These are phyloP conservation scores for Stemphylium beticola DNA, from an alignment of 2,329 filamentous ascomycete genomes.

Conservation along the genomic window DNA sequence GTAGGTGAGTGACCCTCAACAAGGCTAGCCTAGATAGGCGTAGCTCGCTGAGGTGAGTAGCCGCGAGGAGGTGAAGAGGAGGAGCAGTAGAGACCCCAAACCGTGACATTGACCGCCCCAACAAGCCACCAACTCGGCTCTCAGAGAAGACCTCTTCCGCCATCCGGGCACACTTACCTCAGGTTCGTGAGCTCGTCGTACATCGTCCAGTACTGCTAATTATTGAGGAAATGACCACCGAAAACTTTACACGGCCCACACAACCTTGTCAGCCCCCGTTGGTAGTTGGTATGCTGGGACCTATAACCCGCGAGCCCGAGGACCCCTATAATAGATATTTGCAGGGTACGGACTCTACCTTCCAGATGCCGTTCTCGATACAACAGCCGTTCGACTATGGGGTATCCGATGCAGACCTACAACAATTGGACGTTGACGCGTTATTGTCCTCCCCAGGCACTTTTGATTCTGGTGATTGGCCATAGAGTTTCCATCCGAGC, in stretches of 20 bases:
- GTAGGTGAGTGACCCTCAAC: too few relatives aligned
- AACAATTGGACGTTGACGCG: slow-evolving; percentile 11
- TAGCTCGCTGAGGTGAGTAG: too few relatives aligned
- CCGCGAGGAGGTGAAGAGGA: too few relatives aligned
- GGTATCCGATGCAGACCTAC: not conserved
- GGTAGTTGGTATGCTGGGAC: slow-evolving; percentile 12
- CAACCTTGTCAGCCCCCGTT: slow-evolving; percentile 4
- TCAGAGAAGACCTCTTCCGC: slow-evolving; percentile 16
- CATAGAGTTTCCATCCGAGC: not conserved
- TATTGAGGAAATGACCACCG: slow-evolving; percentile 26
- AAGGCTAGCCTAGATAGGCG: too few relatives aligned
- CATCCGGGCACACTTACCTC: slow-evolving; percentile 15
- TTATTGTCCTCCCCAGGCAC: slow-evolving; percentile 22
- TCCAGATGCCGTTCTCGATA: slow-evolving; percentile 20
- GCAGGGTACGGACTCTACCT: slow-evolving; percentile 5
- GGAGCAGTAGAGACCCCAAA: too few relatives aligned
- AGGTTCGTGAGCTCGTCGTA: slow-evolving; percentile 21
- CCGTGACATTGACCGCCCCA: slow-evolving; percentile 16
- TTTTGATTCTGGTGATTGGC: slow-evolving; percentile 17
- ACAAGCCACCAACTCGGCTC: slow-evolving; percentile 18
- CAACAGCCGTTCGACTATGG: slow-evolving; percentile 15
- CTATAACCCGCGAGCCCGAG: not conserved
- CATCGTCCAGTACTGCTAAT: slow-evolving; percentile 27
- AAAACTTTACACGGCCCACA: slow-evolving; percentile 20
- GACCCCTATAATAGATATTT: not conserved